Percentiles rank a stretch among this genome's conserved stretches.
phyloP scores from a whole-genome alignment of 768 basidiomycete genomes.

The Gymnopilus dilepis region DNA sequence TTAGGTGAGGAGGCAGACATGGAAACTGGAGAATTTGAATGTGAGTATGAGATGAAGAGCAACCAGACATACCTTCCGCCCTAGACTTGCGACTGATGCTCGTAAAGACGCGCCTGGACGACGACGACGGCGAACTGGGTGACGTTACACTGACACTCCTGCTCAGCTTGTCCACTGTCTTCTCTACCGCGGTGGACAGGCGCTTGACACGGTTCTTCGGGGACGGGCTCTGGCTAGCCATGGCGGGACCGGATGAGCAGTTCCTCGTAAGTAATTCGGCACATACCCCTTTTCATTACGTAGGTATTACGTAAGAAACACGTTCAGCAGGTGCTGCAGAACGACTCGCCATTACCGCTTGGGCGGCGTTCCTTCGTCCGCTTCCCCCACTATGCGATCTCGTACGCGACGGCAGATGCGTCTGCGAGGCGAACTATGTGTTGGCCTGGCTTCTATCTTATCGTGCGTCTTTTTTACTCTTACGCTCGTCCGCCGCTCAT shows the following conservation, averaged over 20 bases:
- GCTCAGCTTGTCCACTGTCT: slow-evolving; percentile 69
- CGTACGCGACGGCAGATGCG: slow-evolving; percentile 4
- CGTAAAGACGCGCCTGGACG: slow-evolving; percentile 52
- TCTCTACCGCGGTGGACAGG: slow-evolving; percentile 52
- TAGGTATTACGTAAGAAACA: slow-evolving; percentile 35
- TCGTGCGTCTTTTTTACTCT: slow-evolving; percentile 55
- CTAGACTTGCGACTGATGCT: slow-evolving; percentile 60
- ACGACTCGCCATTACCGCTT: slow-evolving; percentile 16
- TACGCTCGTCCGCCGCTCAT: slow-evolving; percentile 23
- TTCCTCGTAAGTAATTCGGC: slow-evolving; percentile 27
- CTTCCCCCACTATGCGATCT: slow-evolving; percentile 23
- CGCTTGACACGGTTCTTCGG: slow-evolving; percentile 55
- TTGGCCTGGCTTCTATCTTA: slow-evolving; percentile 71
- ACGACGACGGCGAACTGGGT: slow-evolving; percentile 34
- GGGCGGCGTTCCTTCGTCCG: slow-evolving; percentile 26
- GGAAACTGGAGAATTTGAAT: slow-evolving; percentile 16
- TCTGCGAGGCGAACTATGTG: slow-evolving; percentile 81
- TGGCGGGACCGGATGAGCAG: slow-evolving; percentile 13
- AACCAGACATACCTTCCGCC: slow-evolving; percentile 21
- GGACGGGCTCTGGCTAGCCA: slow-evolving; percentile 29
- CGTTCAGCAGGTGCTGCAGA: slow-evolving; percentile 37
- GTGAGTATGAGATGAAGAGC: neutral
- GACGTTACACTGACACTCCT: slow-evolving; percentile 56
- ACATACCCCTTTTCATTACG: slow-evolving; percentile 16
- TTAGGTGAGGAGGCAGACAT: slow-evolving; percentile 37